These are phyloP conservation scores for Paracamarosporium sp. DNA, from an alignment of 2,329 filamentous ascomycete species.

Conservation along the genomic window DNA sequence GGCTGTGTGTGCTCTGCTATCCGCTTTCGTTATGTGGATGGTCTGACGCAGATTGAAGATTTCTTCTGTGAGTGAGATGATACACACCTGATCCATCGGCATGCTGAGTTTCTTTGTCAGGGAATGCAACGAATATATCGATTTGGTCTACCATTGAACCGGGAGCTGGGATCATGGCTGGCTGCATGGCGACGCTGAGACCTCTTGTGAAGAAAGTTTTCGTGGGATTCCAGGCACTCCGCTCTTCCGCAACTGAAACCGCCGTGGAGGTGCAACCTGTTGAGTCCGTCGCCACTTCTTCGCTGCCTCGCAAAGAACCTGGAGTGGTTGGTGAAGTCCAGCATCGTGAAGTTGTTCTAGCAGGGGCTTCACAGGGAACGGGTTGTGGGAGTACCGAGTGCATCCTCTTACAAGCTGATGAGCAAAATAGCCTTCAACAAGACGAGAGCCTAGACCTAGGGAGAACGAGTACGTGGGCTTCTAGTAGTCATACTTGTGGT, in stretches of 20 bases:
- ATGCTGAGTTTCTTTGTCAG: conserved; percentile 22
- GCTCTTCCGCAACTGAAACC: conserved; percentile 39
- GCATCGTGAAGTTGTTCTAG: neutral
- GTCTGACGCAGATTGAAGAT: conserved; percentile 50
- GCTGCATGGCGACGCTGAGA: conserved; percentile 56
- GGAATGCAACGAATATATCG: conserved; percentile 54
- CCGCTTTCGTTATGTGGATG: conserved; percentile 56
- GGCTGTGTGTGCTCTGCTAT: conserved; percentile 63
- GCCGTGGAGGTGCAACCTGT: conserved; percentile 5
- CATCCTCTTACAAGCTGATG: conserved; percentile 6
- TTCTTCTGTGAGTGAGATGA: conserved; percentile 51
- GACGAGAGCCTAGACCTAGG: neutral
- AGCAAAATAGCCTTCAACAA: neutral
- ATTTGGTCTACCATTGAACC: conserved; percentile 44
- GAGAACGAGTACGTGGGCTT: neutral
- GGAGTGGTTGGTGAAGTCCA: neutral
- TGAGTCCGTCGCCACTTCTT: conserved; percentile 1
- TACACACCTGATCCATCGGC: neutral
- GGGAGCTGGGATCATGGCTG: conserved; percentile 50
- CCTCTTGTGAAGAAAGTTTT: conserved; percentile 47
- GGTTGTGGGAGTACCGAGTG: conserved; percentile 12
- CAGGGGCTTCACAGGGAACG: conserved; percentile 5
- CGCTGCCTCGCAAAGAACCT: neutral
- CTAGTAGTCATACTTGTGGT: too few relatives aligned
- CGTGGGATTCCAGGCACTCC: conserved; percentile 13